phyloP scores from a whole-genome alignment of 2,329 filamentous ascomycete genomes.

The Fusarium burgessii region DNA sequence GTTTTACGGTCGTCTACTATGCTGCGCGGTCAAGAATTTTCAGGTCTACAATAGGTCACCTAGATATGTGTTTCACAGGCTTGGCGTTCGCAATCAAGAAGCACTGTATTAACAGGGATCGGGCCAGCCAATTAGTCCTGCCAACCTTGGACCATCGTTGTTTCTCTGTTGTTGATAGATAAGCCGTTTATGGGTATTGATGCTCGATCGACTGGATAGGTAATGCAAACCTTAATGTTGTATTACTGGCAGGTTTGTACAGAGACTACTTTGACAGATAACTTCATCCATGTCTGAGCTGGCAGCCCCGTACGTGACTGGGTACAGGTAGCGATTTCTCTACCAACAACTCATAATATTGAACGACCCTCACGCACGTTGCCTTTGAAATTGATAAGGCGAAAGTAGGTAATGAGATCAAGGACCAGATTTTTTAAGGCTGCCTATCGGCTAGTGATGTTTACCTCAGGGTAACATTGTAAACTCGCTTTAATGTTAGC shows the following conservation, averaged over 20 bases:
- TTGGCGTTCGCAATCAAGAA: neutral
- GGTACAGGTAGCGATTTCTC: neutral
- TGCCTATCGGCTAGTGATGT: too few species aligned
- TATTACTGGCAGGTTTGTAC: neutral
- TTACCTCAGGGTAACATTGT: too few species aligned
- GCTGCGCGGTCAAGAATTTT: neutral
- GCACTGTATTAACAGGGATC: neutral
- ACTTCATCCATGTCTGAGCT: neutral
- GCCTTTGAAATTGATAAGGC: neutral
- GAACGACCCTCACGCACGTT: neutral
- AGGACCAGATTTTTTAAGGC: too few species aligned
- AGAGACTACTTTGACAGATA: neutral
- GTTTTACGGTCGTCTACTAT: neutral
- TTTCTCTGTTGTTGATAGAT: neutral
- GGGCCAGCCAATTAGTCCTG: neutral
- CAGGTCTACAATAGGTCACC: neutral
- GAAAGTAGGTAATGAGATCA: neutral
- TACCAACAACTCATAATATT: neutral
- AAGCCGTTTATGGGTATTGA: neutral
- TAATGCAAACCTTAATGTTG: neutral
- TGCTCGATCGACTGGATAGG: neutral
- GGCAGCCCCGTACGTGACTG: neutral
- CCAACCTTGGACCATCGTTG: neutral
- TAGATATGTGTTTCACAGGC: neutral
- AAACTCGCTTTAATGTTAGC: too few species aligned